Percentiles rank a stretch among this genome's conserved stretches.
These are phyloP conservation scores for Warburgia ugandensis DNA, from an alignment of 164 flowering plant species.

Conservation along the genomic window DNA sequence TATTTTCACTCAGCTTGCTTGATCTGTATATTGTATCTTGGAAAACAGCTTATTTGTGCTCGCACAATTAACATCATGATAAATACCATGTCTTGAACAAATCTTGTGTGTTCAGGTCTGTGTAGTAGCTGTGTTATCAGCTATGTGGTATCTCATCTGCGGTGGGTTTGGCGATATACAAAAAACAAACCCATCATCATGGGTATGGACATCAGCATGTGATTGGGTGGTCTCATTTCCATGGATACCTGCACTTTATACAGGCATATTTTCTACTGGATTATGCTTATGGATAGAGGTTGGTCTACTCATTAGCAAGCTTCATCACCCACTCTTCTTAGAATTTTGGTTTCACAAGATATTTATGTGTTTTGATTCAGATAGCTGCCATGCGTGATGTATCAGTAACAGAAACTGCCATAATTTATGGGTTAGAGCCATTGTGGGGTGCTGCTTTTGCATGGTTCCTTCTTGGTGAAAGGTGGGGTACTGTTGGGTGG, in stretches of 20 bases:
- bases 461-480: conserved; percentile 87
- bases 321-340: too few relatives aligned
- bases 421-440: conserved; percentile 82
- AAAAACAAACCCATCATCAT: conserved; percentile 30
- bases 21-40: too few relatives aligned
- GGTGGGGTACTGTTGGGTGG: conserved; percentile 84
- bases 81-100: conserved; percentile 3
- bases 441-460: conserved; percentile 97
- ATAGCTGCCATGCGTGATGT: conserved; percentile 82
- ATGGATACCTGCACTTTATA: conserved; percentile 84
- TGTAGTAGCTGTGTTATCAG: conserved; percentile 53
- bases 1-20: too few relatives aligned
- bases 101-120: conserved; percentile 33
- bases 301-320: too few relatives aligned
- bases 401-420: conserved; percentile 83
- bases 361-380: conserved; percentile 22
- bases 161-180: conserved; percentile 27
- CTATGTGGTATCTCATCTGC: conserved; percentile 48
- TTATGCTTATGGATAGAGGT: conserved; percentile 89
- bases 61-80: not conserved
- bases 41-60: too few relatives aligned
- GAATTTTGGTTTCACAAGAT: not conserved
- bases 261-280: conserved; percentile 72
- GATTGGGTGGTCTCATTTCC: conserved; percentile 54
- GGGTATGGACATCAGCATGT: conserved; percentile 39